A percentile compares a stretch with the other conserved stretches of the same genome.
Evolutionary conservation across 352 stramenopile species (phyloP).

Genomic region (Globisporangium nodosum): DNA sequence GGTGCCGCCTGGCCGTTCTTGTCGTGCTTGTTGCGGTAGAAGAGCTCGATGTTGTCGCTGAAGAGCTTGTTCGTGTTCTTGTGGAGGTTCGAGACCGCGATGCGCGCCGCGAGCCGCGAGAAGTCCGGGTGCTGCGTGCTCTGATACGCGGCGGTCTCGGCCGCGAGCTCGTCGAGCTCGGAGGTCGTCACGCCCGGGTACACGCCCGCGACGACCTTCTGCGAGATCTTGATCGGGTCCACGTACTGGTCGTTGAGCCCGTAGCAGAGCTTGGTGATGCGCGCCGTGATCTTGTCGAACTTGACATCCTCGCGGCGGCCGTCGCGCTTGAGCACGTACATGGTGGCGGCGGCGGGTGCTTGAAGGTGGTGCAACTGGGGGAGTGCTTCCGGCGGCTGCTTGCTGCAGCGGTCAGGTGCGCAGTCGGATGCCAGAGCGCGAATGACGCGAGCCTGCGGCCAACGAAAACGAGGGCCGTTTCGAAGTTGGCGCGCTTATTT

Average conservation of each 20-base stretch:
- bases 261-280: conserved; percentile 98
- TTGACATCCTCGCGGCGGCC: conserved; percentile 91
- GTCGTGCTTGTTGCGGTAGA: conserved; percentile 95
- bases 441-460: not conserved
- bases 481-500: not conserved
- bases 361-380: not conserved
- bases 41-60: conserved; percentile 90
- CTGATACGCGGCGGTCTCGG: conserved; percentile 96
- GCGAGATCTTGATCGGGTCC: conserved; percentile 95
- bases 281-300: conserved; percentile 98
- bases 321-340: conserved; percentile 95
- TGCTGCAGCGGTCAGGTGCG: not conserved
- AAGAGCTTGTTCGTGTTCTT: conserved; percentile 98
- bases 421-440: not conserved
- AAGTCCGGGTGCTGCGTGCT: conserved; percentile 98
- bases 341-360: conserved; percentile 20
- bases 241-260: conserved; percentile 96
- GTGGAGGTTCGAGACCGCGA: conserved; percentile 98
- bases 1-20: conserved; percentile 92
- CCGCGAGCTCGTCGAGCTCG: conserved; percentile 98
- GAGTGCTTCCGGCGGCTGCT: not conserved
- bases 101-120: conserved; percentile 96
- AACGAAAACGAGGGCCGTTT: not conserved
- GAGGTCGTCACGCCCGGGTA: conserved; percentile 98
- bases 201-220: conserved; percentile 99